Base-by-base conservation (phyloP, 345 rosid genomes). In the Brassica incana region DNA sequence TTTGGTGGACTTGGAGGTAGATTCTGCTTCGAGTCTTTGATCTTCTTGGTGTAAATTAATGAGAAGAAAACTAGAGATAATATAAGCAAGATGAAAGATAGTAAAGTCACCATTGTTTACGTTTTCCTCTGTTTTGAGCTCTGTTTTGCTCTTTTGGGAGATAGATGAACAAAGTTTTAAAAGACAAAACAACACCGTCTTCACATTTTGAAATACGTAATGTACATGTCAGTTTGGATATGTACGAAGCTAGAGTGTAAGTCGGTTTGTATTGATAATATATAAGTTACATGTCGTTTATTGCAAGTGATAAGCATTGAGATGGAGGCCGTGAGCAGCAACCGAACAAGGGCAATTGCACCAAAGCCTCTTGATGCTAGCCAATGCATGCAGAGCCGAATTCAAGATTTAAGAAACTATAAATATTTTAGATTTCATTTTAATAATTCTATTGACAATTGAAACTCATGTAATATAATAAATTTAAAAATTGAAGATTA, bases 1-100 rank as follows among this genome's bases (percentile, higher is more conserved):
- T 52, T 70, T 48, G 43, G 12, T 33, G 83, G 72, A 9, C 79
- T 27, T 11, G 75, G 79, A 74, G 83, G 79, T 74, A 74, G 71
- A 5, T 59, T 78, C 38, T 3, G 6, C 5, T 67, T 73, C 5
- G 74, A 59, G 18, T 43, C 4, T 30, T 38, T 78, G 2, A 32
- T n/a, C 38, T 30, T 71, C 20, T 67, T 66, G 9, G 5, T 38
- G 16, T 27, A 62, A 1, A 50, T 27, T 16, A 48, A 50, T 3
- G 33, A 63, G 2, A 77, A 18, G 20, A 77, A 9, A 50, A 67
- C 10, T 9, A 32, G 50, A 4, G 61, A 40, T 8, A 52, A 18
- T 7, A 81, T 33, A 76, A 71, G 62, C 8, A 45, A 72, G 62
- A 78, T 50, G 18, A 66, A 78, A 65, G 14, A 66, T 3, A 66